These are phyloP conservation scores for Thozetella sp. DNA, from an alignment of 495 filamentous ascomycete species.

Conservation along the genomic window DNA sequence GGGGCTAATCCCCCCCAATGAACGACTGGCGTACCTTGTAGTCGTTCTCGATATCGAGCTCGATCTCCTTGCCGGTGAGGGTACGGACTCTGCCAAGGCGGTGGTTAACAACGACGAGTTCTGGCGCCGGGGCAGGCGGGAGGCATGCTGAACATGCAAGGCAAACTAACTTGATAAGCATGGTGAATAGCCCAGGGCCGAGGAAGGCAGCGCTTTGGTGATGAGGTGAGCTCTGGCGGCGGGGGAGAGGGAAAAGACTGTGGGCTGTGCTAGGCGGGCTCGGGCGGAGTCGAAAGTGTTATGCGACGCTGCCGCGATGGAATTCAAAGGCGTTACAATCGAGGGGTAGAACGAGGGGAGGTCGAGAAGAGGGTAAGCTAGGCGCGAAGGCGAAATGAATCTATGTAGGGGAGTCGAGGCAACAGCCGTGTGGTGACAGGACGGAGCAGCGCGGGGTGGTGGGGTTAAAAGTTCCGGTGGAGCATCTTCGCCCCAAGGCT, in stretches of 20 bases:
- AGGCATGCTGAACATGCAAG: conserved; percentile 8
- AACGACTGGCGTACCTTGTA: conserved; percentile 68
- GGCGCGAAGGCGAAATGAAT: too few species aligned
- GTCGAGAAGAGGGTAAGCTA: too few species aligned
- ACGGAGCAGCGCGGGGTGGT: background rate
- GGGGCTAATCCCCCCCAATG: background rate
- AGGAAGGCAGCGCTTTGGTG: background rate
- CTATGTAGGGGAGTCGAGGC: background rate
- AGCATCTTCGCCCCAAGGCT: background rate
- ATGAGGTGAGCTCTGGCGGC: conserved; percentile 4
- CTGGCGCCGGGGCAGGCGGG: background rate
- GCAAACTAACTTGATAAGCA: conserved; percentile 46
- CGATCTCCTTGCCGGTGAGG: conserved; percentile 97
- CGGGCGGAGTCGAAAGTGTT: too few species aligned
- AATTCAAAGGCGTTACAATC: too few species aligned
- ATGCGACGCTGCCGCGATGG: too few species aligned
- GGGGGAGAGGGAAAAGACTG: too few species aligned
- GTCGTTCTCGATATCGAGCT: conserved; percentile 89
- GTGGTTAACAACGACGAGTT: background rate
- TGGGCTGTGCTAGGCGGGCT: too few species aligned
- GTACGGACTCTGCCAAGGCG: conserved; percentile 77
- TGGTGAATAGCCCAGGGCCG: conserved; percentile 11
- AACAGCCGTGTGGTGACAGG: background rate
- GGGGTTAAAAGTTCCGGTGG: background rate
- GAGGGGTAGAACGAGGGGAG: too few species aligned